Conservation (phyloP, 495 filamentous ascomycete genomes). For the Aspergillus leporis region DNA sequence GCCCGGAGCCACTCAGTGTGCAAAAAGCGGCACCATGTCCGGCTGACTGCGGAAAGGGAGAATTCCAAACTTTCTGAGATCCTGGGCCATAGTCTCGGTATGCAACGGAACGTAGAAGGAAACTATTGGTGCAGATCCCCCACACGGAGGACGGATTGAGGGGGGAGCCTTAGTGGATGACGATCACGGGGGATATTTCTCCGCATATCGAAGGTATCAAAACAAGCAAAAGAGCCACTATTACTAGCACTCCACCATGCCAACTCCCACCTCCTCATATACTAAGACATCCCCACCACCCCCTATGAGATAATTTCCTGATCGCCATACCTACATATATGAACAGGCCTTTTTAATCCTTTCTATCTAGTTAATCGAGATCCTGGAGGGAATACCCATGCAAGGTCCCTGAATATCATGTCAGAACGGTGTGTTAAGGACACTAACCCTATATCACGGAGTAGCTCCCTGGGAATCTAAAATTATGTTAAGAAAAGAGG, state of each 20-base stretch:
- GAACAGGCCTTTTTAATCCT: background rate
- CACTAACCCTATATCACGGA: background rate
- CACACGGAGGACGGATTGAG: conserved; percentile 1
- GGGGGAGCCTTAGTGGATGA: too few species aligned
- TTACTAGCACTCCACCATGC: too few species aligned
- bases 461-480: background rate
- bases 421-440: background rate
- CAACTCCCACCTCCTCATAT: too few species aligned
- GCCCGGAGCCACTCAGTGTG: too few species aligned
- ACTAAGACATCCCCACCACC: too few species aligned
- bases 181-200: conserved; percentile 3
- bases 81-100: background rate
- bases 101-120: background rate
- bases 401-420: background rate
- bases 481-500: background rate
- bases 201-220: background rate
- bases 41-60: too few species aligned
- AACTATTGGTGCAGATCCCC: background rate
- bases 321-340: background rate
- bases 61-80: too few species aligned
- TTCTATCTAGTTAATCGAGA: background rate
- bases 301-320: background rate
- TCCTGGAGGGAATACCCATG: background rate
- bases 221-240: too few species aligned
- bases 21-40: too few species aligned